These are phyloP conservation scores for Remersonia thermophila DNA, from an alignment of 2,329 filamentous ascomycete genomes.

Conservation along the genomic window DNA sequence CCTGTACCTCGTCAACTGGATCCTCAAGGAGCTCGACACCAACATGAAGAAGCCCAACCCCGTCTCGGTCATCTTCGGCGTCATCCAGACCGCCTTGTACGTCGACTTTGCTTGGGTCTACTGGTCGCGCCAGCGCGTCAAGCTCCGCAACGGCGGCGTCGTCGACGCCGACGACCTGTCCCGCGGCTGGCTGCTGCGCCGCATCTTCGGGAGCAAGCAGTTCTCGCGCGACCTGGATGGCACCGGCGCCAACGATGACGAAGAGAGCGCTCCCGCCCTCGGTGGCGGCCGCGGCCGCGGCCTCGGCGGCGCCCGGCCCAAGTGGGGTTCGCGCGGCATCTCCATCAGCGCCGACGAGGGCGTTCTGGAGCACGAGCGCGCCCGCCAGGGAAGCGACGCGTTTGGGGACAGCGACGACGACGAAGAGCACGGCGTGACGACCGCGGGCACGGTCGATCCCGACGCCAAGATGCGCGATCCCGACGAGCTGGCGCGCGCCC, in stretches of 20 bases:
- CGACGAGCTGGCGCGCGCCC: conserved; percentile 48
- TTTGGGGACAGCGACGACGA: conserved; percentile 3
- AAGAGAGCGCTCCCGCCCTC: conserved; percentile 44
- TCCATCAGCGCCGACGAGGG: conserved; percentile 55
- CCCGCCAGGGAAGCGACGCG: conserved; percentile 17
- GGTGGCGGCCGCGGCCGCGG: conserved; percentile 20
- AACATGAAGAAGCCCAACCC: conserved; percentile 49
- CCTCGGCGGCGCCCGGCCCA: conserved; percentile 21
- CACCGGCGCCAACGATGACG: conserved; percentile 31
- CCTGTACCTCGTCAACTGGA: conserved; percentile 88
- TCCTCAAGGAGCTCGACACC: conserved; percentile 52
- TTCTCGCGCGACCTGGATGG: conserved; percentile 33
- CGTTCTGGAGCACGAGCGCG: conserved; percentile 34
- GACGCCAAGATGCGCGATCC: conserved; percentile 56
- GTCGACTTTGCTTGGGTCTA: conserved; percentile 96
- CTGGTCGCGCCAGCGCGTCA: conserved; percentile 83
- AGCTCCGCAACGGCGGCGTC: conserved; percentile 76
- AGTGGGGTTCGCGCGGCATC: conserved; percentile 53
- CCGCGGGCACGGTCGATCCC: conserved; percentile 35
- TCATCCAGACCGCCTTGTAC: conserved; percentile 83
- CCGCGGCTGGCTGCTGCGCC: conserved; percentile 71
- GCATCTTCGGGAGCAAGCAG: conserved; percentile 56
- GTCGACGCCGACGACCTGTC: conserved; percentile 83
- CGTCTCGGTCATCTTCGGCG: conserved; percentile 71
- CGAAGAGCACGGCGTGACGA: conserved; percentile 25